Conservation (phyloP, 176 grass and related monocot species). For the Cocos nucifera region DNA sequence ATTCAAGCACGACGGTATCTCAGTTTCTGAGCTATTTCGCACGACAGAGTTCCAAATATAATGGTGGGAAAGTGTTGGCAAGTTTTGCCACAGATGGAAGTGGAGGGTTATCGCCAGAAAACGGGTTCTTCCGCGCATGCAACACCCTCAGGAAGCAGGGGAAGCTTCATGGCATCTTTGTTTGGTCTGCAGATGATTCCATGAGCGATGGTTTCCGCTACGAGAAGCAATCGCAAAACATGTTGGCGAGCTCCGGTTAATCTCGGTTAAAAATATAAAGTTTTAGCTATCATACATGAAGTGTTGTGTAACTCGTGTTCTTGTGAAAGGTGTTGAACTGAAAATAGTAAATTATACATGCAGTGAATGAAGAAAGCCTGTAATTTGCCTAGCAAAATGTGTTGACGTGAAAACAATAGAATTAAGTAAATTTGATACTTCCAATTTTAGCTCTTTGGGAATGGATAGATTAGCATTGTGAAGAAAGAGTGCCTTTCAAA, state of each 20-base stretch:
- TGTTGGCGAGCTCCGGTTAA: conserved; percentile 12
- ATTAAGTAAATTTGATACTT: no score
- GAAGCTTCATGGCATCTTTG: conserved; percentile 28
- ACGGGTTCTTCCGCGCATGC: conserved; percentile 44
- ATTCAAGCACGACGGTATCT: conserved; percentile 23
- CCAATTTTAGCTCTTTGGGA: no score
- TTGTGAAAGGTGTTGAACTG: no score
- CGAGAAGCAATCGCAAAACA: conserved; percentile 26
- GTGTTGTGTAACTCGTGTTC: no score
- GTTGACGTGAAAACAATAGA: no score
- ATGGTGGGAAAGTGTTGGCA: conserved; percentile 22
- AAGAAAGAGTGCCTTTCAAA: no score
- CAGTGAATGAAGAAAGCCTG: no score
- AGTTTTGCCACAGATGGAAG: conserved; percentile 22
- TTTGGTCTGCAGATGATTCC: conserved; percentile 30
- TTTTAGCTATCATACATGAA: no score
- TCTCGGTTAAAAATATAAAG: no score
- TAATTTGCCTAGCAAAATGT: no score
- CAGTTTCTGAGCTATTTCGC: conserved; percentile 33
- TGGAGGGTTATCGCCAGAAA: conserved; percentile 7
- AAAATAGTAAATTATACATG: no score
- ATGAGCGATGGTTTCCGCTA: conserved; percentile 5
- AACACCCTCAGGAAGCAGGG: conserved; percentile 13
- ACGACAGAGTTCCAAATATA: conserved; percentile 28
- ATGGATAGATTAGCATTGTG: no score